Evolutionary conservation across 306 rosid genomes (phyloP).

Genomic region (Prunus mira): DNA sequence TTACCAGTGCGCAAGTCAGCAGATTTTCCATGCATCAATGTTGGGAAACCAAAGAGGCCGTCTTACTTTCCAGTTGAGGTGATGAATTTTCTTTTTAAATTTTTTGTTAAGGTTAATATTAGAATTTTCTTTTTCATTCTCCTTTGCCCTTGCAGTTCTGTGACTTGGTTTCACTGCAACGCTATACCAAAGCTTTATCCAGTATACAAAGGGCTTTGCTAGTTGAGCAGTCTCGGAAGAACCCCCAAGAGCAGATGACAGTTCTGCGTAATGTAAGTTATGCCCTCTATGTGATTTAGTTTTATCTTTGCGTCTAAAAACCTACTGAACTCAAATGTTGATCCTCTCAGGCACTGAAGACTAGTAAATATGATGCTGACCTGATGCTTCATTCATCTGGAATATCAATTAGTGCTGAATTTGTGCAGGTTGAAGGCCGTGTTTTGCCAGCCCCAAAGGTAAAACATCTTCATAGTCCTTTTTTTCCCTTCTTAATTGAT

Average conservation of each 20-base stretch:
- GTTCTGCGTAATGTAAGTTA: constrained; percentile 29
- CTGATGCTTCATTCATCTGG: constrained; percentile 39
- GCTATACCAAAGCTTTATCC: constrained; percentile 45
- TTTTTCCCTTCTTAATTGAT: neutral
- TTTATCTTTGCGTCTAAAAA: neutral
- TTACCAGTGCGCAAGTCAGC: constrained; percentile 23
- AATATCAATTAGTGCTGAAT: constrained; percentile 16
- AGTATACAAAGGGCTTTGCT: constrained; percentile 40
- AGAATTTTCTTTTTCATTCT: neutral
- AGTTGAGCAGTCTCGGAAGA: constrained; percentile 41
- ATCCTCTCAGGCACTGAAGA: constrained; percentile 33
- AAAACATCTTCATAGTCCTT: neutral
- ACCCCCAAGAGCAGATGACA: constrained; percentile 30
- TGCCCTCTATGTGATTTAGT: neutral
- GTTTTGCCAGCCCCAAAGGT: constrained; percentile 35
- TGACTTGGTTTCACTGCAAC: constrained; percentile 40
- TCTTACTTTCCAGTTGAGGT: constrained; percentile 45
- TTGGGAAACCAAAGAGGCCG: constrained; percentile 44
- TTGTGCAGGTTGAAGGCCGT: constrained; percentile 34
- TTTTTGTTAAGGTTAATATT: neutral
- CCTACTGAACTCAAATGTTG: neutral
- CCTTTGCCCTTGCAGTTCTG: constrained; percentile 33
- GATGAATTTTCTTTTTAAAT: neutral
- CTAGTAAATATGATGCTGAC: constrained; percentile 27
- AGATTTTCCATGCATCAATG: constrained; percentile 49